A percentile compares a stretch with the other conserved stretches of the same genome.
These are phyloP conservation scores for Candida sanyaensis DNA, from an alignment of 1,139 yeast genomes.

Conservation along the genomic window DNA sequence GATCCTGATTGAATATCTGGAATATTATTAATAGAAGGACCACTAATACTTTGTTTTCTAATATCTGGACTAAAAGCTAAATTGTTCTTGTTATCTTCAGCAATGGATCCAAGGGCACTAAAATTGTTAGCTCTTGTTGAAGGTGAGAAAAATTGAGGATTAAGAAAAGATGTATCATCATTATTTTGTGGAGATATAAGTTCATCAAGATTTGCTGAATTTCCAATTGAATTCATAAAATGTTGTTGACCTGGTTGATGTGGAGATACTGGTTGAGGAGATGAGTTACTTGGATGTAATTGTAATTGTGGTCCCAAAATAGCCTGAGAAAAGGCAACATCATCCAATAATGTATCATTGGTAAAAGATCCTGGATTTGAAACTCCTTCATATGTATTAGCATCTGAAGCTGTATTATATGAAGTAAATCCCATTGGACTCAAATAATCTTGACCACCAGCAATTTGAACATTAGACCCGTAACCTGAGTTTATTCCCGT, in stretches of 20 bases:
- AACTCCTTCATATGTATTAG: conserved; percentile 8
- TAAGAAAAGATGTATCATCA: conserved; percentile 26
- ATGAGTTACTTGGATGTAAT: conserved; percentile 15
- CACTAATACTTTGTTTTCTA: conserved; percentile 34
- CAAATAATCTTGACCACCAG: conserved; percentile 12
- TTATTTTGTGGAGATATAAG: conserved; percentile 34
- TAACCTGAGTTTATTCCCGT: conserved; percentile 10
- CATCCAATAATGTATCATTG: conserved; percentile 40
- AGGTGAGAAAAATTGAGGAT: conserved; percentile 47
- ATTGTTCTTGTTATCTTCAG: conserved; percentile 22
- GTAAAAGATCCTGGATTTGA: conserved; percentile 22
- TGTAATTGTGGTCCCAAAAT: conserved; percentile 15
- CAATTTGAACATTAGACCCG: conserved; percentile 13
- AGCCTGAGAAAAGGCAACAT: conserved; percentile 19
- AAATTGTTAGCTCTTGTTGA: conserved; percentile 27
- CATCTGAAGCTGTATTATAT: conserved; percentile 9
- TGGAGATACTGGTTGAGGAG: conserved; percentile 14
- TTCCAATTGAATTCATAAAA: conserved; percentile 20
- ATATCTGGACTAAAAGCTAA: conserved; percentile 33
- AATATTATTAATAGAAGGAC: conserved; percentile 10
- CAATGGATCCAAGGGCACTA: conserved; percentile 33
- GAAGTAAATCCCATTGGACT: conserved; percentile 15
- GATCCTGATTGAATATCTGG: conserved; percentile 23
- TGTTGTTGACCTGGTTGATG: conserved; percentile 12
- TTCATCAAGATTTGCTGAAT: conserved; percentile 30